Evolutionary conservation across 1,284 basidiomycete species (phyloP).

Genomic region (Rhodotorula sp.): DNA sequence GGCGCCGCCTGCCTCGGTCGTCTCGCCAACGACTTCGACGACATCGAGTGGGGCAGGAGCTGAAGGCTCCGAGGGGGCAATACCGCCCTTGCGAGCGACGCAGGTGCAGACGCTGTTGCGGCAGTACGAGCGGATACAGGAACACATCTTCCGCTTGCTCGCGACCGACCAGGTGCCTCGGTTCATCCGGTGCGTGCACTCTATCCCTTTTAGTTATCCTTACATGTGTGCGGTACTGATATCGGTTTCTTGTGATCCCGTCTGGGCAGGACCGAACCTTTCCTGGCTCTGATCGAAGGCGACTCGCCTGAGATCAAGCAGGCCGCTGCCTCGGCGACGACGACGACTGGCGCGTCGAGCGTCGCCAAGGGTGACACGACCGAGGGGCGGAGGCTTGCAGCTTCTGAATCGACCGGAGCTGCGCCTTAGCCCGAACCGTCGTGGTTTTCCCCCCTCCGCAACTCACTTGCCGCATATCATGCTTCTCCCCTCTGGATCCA

Average conservation of each 20-base stretch:
- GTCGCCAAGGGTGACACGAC: background rate
- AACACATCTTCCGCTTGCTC: constrained; percentile 94
- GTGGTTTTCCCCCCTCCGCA: background rate
- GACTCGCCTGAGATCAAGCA: constrained; percentile 2
- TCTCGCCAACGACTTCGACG: background rate
- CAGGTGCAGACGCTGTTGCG: constrained; percentile 91
- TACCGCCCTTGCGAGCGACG: constrained; percentile 63
- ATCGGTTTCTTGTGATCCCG: no score
- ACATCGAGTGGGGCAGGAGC: background rate
- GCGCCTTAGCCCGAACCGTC: background rate
- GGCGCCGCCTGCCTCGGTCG: background rate
- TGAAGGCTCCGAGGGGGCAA: constrained; percentile 9
- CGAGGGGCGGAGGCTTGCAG: background rate
- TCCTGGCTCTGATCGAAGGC: constrained; percentile 38
- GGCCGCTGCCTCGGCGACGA: background rate
- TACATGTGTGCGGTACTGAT: background rate
- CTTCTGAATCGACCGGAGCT: no score
- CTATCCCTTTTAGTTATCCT: background rate
- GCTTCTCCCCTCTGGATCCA: background rate
- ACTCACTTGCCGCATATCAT: background rate
- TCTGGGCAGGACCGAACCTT: constrained; percentile 30
- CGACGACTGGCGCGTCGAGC: background rate
- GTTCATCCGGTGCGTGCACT: constrained; percentile 35
- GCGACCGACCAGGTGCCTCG: constrained; percentile 90
- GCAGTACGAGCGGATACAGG: constrained; percentile 93